Evolutionary conservation across 73 alveolate genomes (phyloP).

Genomic region (Blepharisma japonicum): DNA sequence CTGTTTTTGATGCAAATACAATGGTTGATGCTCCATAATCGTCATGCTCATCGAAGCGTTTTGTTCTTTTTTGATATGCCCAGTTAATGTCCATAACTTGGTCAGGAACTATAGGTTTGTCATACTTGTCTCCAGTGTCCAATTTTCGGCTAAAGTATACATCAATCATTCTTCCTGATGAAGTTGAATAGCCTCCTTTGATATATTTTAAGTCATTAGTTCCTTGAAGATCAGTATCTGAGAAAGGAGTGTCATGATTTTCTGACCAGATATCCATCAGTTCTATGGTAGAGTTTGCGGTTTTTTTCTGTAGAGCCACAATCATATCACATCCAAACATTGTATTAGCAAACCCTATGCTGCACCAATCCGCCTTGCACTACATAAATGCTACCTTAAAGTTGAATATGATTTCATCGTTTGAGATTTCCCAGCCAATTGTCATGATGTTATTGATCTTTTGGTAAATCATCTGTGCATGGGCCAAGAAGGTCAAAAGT

Average conservation of each 20-base stretch:
- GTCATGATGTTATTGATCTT: not conserved
- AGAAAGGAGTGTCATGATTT: slow-evolving; percentile 3
- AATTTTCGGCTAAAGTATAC: not conserved
- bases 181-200: no score
- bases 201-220: no score
- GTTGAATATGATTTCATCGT: not conserved
- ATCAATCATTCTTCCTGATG: not conserved
- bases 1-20: no score
- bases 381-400: not conserved
- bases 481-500: no score
- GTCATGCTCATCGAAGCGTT: no score
- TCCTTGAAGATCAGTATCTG: not conserved
- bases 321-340: slow-evolving; percentile 26
- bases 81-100: not conserved
- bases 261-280: slow-evolving; percentile 1
- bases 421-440: slow-evolving; percentile 27
- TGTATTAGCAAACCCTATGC: not conserved
- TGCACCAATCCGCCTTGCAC: not conserved
- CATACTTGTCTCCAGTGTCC: not conserved
- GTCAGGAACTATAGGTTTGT: not conserved
- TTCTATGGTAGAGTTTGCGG: not conserved
- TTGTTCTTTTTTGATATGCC: not conserved
- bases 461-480: no score
- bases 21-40: no score
- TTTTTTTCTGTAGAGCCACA: not conserved